Evolutionary conservation across 352 stramenopile species (phyloP).

Genomic region (Pythium rishiriense): DNA sequence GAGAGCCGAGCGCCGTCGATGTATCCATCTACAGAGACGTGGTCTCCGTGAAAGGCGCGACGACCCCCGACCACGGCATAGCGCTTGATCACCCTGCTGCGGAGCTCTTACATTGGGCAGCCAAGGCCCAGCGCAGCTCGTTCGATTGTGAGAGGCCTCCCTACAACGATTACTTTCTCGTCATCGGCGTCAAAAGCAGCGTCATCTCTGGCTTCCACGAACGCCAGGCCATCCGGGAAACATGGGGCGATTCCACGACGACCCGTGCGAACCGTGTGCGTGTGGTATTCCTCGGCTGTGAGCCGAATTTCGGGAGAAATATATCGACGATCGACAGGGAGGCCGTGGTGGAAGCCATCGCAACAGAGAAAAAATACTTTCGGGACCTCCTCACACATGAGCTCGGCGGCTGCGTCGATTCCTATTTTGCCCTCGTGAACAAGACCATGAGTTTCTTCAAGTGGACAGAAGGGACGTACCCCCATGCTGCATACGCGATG

Average conservation of each 20-base stretch:
- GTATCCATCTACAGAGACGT: too few species aligned
- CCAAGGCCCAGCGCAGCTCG: background rate
- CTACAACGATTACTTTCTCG: constrained; percentile 13
- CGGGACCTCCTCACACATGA: constrained; percentile 47
- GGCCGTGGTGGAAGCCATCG: background rate
- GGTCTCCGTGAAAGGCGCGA: too few species aligned
- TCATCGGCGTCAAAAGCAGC: constrained; percentile 53
- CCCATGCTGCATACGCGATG: constrained; percentile 22
- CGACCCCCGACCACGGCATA: too few species aligned
- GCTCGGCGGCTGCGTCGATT: constrained; percentile 40
- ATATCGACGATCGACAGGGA: background rate
- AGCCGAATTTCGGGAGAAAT: background rate
- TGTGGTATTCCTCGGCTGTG: constrained; percentile 42
- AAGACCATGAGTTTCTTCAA: constrained; percentile 47
- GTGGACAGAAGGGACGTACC: background rate
- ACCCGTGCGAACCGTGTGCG: constrained; percentile 17
- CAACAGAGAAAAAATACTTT: constrained; percentile 33
- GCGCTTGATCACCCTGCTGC: background rate
- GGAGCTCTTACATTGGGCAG: background rate
- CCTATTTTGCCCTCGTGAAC: constrained; percentile 39
- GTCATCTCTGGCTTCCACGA: constrained; percentile 31
- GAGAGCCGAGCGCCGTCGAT: too few species aligned
- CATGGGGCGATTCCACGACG: constrained; percentile 26
- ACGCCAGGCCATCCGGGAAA: constrained; percentile 24
- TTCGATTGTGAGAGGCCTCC: background rate